A percentile compares a stretch with the other conserved stretches of the same genome.
phyloP scores from a whole-genome alignment of 1,284 basidiomycete species.

The Rhodotorula sp. region DNA sequence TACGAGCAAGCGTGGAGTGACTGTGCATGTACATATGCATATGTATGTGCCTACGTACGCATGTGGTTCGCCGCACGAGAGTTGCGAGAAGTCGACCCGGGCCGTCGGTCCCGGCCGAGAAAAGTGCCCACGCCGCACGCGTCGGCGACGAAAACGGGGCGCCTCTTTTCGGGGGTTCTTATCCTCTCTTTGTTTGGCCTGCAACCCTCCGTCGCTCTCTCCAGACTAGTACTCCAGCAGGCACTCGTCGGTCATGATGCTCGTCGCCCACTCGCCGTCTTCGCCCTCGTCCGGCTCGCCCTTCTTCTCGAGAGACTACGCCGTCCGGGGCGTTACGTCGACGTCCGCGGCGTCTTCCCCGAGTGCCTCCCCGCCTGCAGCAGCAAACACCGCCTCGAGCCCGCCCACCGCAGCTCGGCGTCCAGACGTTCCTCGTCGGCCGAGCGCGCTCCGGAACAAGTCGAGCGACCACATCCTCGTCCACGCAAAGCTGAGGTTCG shows the following conservation, averaged over 20 bases:
- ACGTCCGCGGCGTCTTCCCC: neutral
- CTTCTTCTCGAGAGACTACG: constrained; percentile 4
- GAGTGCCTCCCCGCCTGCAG: neutral
- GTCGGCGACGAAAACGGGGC: neutral
- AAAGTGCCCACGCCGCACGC: neutral
- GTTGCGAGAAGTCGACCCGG: no score
- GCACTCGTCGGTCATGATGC: neutral
- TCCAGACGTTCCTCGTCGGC: constrained; percentile 7
- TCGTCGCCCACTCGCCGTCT: constrained; percentile 8
- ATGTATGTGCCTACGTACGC: no score
- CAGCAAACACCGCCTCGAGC: neutral
- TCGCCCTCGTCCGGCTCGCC: neutral
- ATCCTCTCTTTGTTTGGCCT: neutral
- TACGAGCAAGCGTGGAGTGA: no score
- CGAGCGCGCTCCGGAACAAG: constrained; percentile 15
- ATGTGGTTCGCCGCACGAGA: no score
- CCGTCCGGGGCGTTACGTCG: neutral
- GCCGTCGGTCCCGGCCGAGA: neutral
- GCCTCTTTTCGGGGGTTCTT: neutral
- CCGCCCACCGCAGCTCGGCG: neutral
- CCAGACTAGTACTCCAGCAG: neutral
- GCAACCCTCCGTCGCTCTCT: neutral
- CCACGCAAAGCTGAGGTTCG: constrained; percentile 1
- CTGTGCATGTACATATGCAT: no score
- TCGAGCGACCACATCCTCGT: constrained; percentile 17